Evolutionary conservation across 345 rosid genomes (phyloP), one percentile per base, ranked within the genome.

Genomic region (Sisymbrium irio): DNA sequence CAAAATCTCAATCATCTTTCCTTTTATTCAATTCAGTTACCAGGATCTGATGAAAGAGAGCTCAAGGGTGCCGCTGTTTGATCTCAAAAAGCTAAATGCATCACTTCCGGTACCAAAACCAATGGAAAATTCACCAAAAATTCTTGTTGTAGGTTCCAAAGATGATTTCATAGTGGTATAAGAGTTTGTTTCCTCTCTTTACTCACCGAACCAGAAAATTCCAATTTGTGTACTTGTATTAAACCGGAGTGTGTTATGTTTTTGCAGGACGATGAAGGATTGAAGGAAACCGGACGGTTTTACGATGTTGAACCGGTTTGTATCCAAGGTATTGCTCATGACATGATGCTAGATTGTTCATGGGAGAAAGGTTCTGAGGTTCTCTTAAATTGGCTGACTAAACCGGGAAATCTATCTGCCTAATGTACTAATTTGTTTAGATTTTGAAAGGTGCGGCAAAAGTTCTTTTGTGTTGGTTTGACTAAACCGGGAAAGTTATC

Each of bases 301-400:
- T 88, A 86, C 22, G 87, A 85, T 0, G 91, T 83, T 10, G 45
- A 82, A 6, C 91, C 94, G 3, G 76, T 87, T 65, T 82, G 86
- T 41, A 37, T 91, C 22, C 84, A 86, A 81, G 91, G 89, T 58
- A 84, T 93, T 72, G 97, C 94, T 45, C 97, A 93, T 67, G 96
- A 91, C 79, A 79, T 93, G 89, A 93, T 91, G 98, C 76, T 93
- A 55, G 96, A 91, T 71, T 84, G 88, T 81, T 85, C 82, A 3
- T 89, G 97, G 98, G 90, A 84, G 40, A 83, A 80, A 83, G 91
- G 94, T 28, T 94, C 92, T 4, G 62, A 72, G 44, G 78, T 67
- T 47, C 58, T 93, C 67, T 74, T 82, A 10, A 45, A 82, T 47
- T 91, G 51, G 5, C 4, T 19, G 12, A 18, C 11, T 18, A 47